Evolutionary conservation across 2,329 filamentous ascomycete genomes (phyloP), one percentile per base, ranked within the genome.

Genomic region (Huntiella decipiens): DNA sequence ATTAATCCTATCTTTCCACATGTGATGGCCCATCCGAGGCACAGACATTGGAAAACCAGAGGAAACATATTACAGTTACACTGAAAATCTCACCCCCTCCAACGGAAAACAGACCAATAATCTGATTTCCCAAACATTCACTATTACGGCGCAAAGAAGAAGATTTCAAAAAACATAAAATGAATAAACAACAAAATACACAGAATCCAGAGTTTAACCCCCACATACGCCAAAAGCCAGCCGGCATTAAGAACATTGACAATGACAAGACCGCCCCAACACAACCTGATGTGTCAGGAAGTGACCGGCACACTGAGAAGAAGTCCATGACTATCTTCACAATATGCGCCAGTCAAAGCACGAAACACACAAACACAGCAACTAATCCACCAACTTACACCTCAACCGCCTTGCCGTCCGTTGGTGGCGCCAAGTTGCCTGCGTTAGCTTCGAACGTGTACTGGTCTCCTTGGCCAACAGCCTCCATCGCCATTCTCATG

Each of bases 401-500:
- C 32, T 50, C 48, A 15, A 50, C 16, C 22, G 40, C 31, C 17
- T 50, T 50, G 6, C 47, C 47, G 5, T 50, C 44, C 13, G 40
- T 22, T 16, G 48, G 48, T 7, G 48, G 32, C 34, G 38, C 45
- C 22, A 47, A 17, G 10, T 19, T 39, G 3, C 35, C 32, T 4
- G 32, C 3, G n/a, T 28, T 32, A 7, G 48, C 59, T 48, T 73
- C 67, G 53, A 79, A 74, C 44, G 63, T 66, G 52, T 79, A 58
- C 22, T 65, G 66, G 22, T 70, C 70, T 12, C 65, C 66, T 39
- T 73, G 68, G n/a, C 55, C 58, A 51, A 63, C 54, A 1, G 61
- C 59, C 7, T 69, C 68, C 46, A 68, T 63, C 1, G 66, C 66
- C 57, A 70, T 54, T 44, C 65, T 66, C 13, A 63, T 53, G 3